These are phyloP conservation scores for Saccharomyces pastorianus DNA, from an alignment of 1,139 yeast genomes.

Conservation along the genomic window DNA sequence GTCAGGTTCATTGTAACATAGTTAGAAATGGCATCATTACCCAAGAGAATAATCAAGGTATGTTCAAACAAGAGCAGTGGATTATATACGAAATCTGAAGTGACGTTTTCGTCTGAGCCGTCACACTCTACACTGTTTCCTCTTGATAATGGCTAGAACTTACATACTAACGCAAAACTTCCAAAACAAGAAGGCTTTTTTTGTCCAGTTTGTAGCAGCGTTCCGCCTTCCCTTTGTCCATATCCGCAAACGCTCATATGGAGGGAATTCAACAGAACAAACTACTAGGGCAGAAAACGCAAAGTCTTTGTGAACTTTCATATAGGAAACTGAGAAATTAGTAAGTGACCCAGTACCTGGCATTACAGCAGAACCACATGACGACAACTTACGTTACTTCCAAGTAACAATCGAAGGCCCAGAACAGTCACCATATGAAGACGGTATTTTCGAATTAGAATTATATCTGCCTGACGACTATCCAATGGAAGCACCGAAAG, in stretches of 20 bases:
- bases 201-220: neutral
- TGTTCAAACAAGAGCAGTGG: conserved; percentile 6
- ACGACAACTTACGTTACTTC: conserved; percentile 85
- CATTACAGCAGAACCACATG: conserved; percentile 85
- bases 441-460: conserved; percentile 55
- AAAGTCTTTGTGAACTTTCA: neutral
- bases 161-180: neutral
- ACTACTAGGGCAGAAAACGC: neutral
- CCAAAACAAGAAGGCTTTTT: neutral
- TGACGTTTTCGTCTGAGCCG: neutral
- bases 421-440: conserved; percentile 46
- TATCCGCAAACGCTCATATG: neutral
- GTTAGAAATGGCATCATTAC: conserved; percentile 53
- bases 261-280: neutral
- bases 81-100: neutral
- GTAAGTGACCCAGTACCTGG: conserved; percentile 96
- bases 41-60: conserved; percentile 82
- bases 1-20: neutral
- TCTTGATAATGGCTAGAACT: neutral
- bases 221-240: neutral
- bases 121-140: neutral
- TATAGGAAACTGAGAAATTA: conserved; percentile 78
- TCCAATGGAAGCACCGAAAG: conserved; percentile 81
- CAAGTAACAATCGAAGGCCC: conserved; percentile 91
- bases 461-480: conserved; percentile 50